Evolutionary conservation across 1,139 yeast species (phyloP), one percentile per base, ranked within the genome.

Genomic region (Candida sp.): DNA sequence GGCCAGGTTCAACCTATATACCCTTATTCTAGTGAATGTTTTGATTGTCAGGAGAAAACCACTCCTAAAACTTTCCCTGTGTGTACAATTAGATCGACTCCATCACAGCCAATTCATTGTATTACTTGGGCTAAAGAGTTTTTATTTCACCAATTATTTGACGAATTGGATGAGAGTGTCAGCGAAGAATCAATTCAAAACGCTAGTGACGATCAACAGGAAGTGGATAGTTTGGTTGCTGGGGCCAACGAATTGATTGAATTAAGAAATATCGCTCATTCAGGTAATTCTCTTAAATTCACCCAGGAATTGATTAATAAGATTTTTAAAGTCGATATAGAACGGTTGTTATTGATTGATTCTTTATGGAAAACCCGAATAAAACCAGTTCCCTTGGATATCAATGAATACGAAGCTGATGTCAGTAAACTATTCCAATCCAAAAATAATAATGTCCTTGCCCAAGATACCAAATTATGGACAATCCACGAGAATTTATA

Each of bases 101-200:
- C 99, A 0, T 88, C 97, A 0, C 91, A 86, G 59, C 98, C 98
- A 0, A 85, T 93, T 7, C 99, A 95, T 59, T 89, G 97, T 60
- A 85, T 95, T 35, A 96, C 95, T 0, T 95, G 99, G 99, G 96
- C 98, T 11, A 95, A 95, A 57, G 89, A 87, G 55, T 95, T 88
- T 58, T 66, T 95, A 43, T 90, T 91, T 58, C 74, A 80, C 34
- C 96, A 90, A 58, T 69, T 95, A 43, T 93, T 90, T 62, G 91
- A 83, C 25, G 81, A 79, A 43, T 65, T 71, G 22, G 74, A 75
- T 12, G 52, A 47, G 22, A 57, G 55, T 4, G 46, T 55, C 8
- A 51, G 50, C 7, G 57, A 54, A 33, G 61, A 56, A 12, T 50
- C 60, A 32, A 66, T 82, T 45, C 84, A 83, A 42, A 49, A 54